Base-by-base conservation (phyloP, 2,329 filamentous ascomycete genomes). In the Neofusicoccum laricinum region DNA sequence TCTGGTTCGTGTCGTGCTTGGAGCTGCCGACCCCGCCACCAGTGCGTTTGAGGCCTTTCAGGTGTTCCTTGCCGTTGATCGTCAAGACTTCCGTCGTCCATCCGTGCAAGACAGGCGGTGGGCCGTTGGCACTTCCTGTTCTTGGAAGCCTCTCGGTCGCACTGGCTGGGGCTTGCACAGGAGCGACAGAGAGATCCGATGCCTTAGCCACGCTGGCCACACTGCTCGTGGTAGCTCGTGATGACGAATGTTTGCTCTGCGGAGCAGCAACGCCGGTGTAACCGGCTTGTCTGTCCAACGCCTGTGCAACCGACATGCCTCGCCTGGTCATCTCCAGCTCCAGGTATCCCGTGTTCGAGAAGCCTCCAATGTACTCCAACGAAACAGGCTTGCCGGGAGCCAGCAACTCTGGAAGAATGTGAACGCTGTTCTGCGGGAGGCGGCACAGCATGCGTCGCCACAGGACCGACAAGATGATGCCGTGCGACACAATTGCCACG, bases 1-100 rank as follows among this genome's bases (percentile, higher is more conserved):
- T 88, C 75, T 97, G 93, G 51, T 83, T 87, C 11, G 85, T 82
- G 73, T 97, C 93, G 72, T 91, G 88, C 64, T 84, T 83, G 43
- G 90, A 84, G 70, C 90, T 95, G 63, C 92, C 92, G 64, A 97
- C 90, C 3, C 93, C 93, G 34, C 92, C 91, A 25, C 89, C 82
- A 8, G 92, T 94, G 76, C 92, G 90, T 74, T 89, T 93, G 65
- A 97, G 79, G 32, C 88, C 87, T 49, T 80, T 77, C 2, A 97
- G 84, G 76, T 97, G 93, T 3, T 86, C 84, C 66, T 85, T 84
- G 66, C 85, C 85, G 73, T 97, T 94, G 67, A 92, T 82, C 4
- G 80, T 80, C 50, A 85, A 75, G 32, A 96, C 82, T 7, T 80
- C 75, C 17, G 83, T 80, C 14, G 74, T 78, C 79, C 80, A 83